Evolutionary conservation across 2,329 filamentous ascomycete genomes (phyloP).

Genomic region (Trichoderma sp.): DNA sequence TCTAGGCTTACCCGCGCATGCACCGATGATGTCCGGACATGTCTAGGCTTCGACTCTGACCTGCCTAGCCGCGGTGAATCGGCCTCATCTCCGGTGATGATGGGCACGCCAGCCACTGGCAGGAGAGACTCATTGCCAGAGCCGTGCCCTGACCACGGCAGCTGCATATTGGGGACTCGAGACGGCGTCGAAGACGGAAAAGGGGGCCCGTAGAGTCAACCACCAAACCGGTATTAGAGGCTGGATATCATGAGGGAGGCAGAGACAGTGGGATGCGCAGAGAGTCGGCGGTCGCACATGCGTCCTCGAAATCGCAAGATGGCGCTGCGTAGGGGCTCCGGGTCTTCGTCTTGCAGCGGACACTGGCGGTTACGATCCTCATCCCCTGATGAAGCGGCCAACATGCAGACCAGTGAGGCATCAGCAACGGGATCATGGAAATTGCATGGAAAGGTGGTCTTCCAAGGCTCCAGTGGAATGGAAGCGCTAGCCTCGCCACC

Average conservation of each 20-base stretch:
- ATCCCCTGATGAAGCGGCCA: constrained; percentile 12
- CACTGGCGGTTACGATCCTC: neutral
- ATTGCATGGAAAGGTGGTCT: constrained; percentile 18
- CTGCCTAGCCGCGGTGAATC: constrained; percentile 29
- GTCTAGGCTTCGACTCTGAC: constrained; percentile 32
- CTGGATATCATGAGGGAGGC: constrained; percentile 16
- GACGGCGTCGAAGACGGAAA: constrained; percentile 21
- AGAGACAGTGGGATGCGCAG: constrained; percentile 9
- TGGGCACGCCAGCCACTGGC: constrained; percentile 35
- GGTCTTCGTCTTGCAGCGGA: neutral
- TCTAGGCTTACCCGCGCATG: constrained; percentile 49
- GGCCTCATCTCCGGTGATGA: constrained; percentile 30
- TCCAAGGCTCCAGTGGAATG: constrained; percentile 8
- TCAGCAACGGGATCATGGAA: constrained; percentile 16
- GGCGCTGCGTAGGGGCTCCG: neutral
- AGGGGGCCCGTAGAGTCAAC: constrained; percentile 17
- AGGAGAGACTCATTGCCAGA: constrained; percentile 33
- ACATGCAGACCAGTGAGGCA: constrained; percentile 9
- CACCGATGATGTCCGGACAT: constrained; percentile 50
- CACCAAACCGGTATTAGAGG: constrained; percentile 4
- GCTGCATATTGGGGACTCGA: constrained; percentile 33
- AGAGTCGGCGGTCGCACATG: neutral
- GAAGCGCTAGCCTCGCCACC: constrained; percentile 15
- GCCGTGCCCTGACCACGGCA: constrained; percentile 37
- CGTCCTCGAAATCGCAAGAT: neutral